Conservation (phyloP, 1,284 basidiomycete genomes). For the Malassezia furfur region DNA sequence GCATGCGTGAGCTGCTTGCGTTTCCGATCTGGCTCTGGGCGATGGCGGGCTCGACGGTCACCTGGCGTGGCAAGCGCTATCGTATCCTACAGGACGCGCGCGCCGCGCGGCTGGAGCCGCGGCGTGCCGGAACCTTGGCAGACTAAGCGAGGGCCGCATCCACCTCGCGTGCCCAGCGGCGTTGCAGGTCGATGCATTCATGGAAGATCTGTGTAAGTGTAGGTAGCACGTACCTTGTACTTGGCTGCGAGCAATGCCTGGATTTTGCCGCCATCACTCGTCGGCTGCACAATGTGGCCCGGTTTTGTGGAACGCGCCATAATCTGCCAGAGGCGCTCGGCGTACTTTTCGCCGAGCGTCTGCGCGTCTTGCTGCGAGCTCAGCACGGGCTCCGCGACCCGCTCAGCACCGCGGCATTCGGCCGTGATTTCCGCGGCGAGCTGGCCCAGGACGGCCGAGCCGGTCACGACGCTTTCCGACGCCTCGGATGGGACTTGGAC, state of each 20-base stretch:
- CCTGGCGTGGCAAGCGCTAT: conserved; percentile 17
- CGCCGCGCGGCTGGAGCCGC: background rate
- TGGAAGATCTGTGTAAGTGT: background rate
- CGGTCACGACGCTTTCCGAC: conserved; percentile 76
- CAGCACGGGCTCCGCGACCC: conserved; percentile 14
- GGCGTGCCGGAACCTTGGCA: background rate
- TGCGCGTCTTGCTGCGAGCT: conserved; percentile 50
- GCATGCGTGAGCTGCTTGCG: conserved; percentile 35
- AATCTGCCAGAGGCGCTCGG: conserved; percentile 72
- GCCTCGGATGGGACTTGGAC: conserved; percentile 69
- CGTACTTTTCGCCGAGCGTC: conserved; percentile 55
- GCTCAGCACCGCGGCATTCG: background rate
- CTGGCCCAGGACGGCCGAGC: conserved; percentile 83
- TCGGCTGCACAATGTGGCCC: conserved; percentile 65
- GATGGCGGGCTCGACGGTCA: conserved; percentile 27
- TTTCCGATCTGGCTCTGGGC: conserved; percentile 46
- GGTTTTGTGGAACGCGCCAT: conserved; percentile 94
- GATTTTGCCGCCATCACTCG: conserved; percentile 53
- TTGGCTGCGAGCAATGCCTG: conserved; percentile 73
- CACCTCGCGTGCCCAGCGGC: conserved; percentile 4
- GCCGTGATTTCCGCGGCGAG: conserved; percentile 63
- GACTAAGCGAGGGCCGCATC: conserved; percentile 4
- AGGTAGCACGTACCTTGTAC: conserved; percentile 55
- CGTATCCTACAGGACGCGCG: conserved; percentile 12
- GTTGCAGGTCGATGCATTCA: conserved; percentile 7